Base-by-base conservation (phyloP, 1,284 basidiomycete species). In the Apiotrichum akiyoshidainum region DNA sequence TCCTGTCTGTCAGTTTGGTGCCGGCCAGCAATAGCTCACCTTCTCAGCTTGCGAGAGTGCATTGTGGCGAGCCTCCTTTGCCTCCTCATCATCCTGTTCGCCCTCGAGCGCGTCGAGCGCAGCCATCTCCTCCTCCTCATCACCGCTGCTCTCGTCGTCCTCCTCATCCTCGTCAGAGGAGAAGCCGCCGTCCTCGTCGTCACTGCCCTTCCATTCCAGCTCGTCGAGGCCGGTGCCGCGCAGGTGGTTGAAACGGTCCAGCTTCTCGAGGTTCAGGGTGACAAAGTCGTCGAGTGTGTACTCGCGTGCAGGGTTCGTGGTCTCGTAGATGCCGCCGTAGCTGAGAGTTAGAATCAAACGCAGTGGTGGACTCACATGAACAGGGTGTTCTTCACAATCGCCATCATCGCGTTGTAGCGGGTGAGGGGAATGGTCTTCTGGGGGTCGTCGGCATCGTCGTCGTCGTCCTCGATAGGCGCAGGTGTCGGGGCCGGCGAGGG, bases 391-490 rank as follows among this genome's bases (percentile, higher is more conserved):
- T 87, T 84, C 51, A 92, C 81, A 2, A 95, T 86, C 0, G 91
- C 87, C 11, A 95, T 80, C 91, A 96, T 95, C 2, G 90, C 84
- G 66, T 96, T 96, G 77, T 94, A 96, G n/a, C 92, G 82, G 1
- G 86, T 83, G 11, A 89, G 79, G 0, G 93, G 93, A 0, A 83
- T 77, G 0, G 87, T 87, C 60, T 84, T 79, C 39, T 81, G 79
- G 0, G 91, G 90, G 68, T 93, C 90, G 55, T 90, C 86, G 0
- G 81, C 80, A 65, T 89, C 86, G 31, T 79, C 70, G 31, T 79
- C 70, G 17, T 83, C 80, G 33, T 75, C 73, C 14, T 61, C 65
- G 17, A 54, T 51, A 0, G 59, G 55, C 0, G 50, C 35, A 4
- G 54, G 55, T 48, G 46, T 33, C 12, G 26, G 58, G 37, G 41